Conservation (phyloP, 2,329 filamentous ascomycete genomes). For the Botryotinia narcissicola region DNA sequence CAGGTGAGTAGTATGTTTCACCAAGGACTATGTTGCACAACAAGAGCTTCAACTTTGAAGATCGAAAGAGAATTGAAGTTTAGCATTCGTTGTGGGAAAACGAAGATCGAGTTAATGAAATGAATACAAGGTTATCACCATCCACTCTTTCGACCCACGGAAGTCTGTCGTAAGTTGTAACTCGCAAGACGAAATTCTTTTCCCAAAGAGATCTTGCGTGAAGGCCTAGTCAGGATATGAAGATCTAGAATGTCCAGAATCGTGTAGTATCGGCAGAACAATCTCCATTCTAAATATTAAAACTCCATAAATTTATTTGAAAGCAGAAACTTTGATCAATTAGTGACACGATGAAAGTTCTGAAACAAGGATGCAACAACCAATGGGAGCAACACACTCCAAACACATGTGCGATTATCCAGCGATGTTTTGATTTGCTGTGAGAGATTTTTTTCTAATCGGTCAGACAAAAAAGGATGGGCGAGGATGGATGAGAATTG, state of each 20-base stretch:
- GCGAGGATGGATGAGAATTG: neutral
- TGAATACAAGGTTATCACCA: neutral
- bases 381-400: constrained; percentile 1
- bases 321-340: constrained; percentile 1
- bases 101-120: neutral
- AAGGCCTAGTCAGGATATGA: neutral
- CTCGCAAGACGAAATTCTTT: neutral
- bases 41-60: neutral
- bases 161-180: neutral
- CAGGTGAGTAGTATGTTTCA: constrained; percentile 5
- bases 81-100: neutral
- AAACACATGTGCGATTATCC: neutral
- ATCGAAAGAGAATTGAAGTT: neutral
- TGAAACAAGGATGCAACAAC: constrained; percentile 1
- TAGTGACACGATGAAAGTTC: neutral
- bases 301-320: neutral
- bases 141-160: neutral
- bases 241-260: constrained; percentile 11
- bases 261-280: neutral
- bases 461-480: neutral
- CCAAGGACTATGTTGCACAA: neutral
- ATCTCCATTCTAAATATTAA: neutral
- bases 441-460: constrained; percentile 3
- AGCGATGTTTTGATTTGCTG: neutral
- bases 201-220: neutral